phyloP scores from a whole-genome alignment of 2,329 filamentous ascomycete species.

The Sporothrix brasiliensis region DNA sequence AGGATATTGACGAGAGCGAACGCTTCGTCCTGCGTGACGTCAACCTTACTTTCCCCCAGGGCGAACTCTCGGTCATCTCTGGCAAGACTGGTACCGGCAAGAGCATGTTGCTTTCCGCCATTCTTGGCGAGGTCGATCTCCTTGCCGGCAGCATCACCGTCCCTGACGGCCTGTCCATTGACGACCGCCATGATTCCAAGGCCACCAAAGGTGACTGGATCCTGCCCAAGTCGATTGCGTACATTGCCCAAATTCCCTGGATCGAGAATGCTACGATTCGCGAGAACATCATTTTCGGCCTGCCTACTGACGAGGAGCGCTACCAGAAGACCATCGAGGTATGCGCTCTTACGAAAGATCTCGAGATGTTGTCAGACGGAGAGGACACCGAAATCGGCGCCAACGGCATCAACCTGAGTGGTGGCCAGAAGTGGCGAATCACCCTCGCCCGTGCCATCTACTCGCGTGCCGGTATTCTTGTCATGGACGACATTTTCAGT shows the following conservation, averaged over 20 bases:
- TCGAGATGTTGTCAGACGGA: conserved; percentile 74
- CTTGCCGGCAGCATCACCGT: conserved; percentile 63
- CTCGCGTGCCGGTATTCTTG: conserved; percentile 72
- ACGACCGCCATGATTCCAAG: conserved; percentile 62
- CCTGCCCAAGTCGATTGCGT: conserved; percentile 69
- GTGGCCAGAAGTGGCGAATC: conserved; percentile 81
- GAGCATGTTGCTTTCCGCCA: conserved; percentile 70
- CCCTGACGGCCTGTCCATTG: conserved; percentile 53
- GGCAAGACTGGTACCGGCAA: conserved; percentile 80
- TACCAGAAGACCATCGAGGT: conserved; percentile 71
- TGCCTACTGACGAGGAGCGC: conserved; percentile 68
- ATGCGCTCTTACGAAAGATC: conserved; percentile 74
- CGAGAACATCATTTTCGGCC: conserved; percentile 77
- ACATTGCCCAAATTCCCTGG: conserved; percentile 80
- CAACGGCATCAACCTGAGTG: conserved; percentile 81
- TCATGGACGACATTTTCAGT: conserved; percentile 84
- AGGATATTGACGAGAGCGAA: conserved; percentile 57
- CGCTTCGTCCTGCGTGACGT: conserved; percentile 68
- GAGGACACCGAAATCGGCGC: conserved; percentile 81
- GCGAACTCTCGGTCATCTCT: conserved; percentile 72
- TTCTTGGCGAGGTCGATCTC: conserved; percentile 75
- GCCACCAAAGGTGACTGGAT: conserved; percentile 70
- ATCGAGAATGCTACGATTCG: conserved; percentile 79
- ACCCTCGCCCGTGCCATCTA: conserved; percentile 80
- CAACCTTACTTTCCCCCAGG: conserved; percentile 66